Percentiles rank a stretch among this genome's conserved stretches.
Evolutionary conservation across 108 stramenopile genomes (phyloP).

Genomic region (Tribonema minus): DNA sequence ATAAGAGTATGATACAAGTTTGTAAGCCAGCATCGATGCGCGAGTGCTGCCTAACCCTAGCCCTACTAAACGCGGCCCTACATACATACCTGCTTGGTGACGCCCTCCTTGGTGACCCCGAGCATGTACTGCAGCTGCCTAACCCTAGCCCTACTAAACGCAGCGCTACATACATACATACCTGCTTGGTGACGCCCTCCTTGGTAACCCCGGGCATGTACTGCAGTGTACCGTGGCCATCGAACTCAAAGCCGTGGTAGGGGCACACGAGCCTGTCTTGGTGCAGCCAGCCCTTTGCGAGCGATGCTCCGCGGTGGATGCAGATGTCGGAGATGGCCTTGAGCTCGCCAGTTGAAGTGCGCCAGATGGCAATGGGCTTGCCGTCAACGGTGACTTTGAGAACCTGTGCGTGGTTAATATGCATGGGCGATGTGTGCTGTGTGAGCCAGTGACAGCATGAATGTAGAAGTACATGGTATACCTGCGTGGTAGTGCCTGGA

Average conservation of each 20-base stretch:
- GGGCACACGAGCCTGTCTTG: slow-evolving; percentile 34
- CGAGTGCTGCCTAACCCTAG: too few relatives aligned
- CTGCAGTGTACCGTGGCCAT: slow-evolving; percentile 17
- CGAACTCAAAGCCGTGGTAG: slow-evolving; percentile 47
- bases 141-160: too few relatives aligned
- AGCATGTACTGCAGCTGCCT: too few relatives aligned
- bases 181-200: background rate
- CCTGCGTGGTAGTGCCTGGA: background rate
- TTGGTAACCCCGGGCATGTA: slow-evolving; percentile 47
- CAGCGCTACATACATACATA: too few relatives aligned
- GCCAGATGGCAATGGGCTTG: slow-evolving; percentile 30
- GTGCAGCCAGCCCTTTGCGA: slow-evolving; percentile 33
- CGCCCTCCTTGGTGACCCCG: too few relatives aligned
- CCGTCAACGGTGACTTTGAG: slow-evolving; percentile 29
- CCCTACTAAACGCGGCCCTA: too few relatives aligned
- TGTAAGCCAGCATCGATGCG: too few relatives aligned
- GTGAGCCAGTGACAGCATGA: background rate
- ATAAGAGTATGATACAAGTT: too few relatives aligned
- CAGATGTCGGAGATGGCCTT: slow-evolving; percentile 38
- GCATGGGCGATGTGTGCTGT: too few relatives aligned
- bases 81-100: too few relatives aligned
- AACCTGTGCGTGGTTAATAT: background rate
- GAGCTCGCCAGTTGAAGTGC: slow-evolving; percentile 9
- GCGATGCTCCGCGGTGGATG: slow-evolving; percentile 41
- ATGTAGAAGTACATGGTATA: background rate